Evolutionary conservation across 2,329 filamentous ascomycete genomes (phyloP).

Genomic region (Calonectria hongkongensis): DNA sequence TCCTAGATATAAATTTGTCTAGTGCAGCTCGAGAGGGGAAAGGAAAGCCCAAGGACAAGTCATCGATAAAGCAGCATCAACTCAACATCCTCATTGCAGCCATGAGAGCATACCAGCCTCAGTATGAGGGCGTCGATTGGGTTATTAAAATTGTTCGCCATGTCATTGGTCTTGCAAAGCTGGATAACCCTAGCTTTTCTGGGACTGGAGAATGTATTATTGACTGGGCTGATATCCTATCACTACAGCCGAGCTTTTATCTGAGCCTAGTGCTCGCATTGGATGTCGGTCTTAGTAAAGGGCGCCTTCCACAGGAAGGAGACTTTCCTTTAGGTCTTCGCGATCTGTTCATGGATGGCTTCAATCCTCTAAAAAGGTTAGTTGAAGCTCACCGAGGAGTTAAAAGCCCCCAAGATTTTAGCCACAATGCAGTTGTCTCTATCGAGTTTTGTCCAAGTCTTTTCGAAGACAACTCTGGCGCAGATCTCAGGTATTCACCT

Average conservation of each 20-base stretch:
- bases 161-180: background rate
- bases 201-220: constrained; percentile 10
- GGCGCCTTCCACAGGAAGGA: background rate
- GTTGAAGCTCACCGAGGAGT: constrained; percentile 1
- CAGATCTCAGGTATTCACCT: too few relatives aligned
- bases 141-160: constrained; percentile 11
- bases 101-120: constrained; percentile 16
- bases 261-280: background rate
- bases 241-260: constrained; percentile 8
- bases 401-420: background rate
- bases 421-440: background rate
- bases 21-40: background rate
- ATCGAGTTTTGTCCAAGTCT: background rate
- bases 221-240: constrained; percentile 15
- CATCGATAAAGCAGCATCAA: constrained; percentile 13
- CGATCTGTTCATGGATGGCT: constrained; percentile 17
- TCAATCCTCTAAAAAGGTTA: constrained; percentile 6
- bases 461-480: background rate
- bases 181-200: constrained; percentile 13
- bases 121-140: constrained; percentile 17
- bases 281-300: constrained; percentile 4
- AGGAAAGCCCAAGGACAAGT: background rate
- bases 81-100: constrained; percentile 12
- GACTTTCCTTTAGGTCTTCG: constrained; percentile 1
- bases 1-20: background rate